phyloP scores from a whole-genome alignment of 441 rosid species.

The Hura crepitans region DNA sequence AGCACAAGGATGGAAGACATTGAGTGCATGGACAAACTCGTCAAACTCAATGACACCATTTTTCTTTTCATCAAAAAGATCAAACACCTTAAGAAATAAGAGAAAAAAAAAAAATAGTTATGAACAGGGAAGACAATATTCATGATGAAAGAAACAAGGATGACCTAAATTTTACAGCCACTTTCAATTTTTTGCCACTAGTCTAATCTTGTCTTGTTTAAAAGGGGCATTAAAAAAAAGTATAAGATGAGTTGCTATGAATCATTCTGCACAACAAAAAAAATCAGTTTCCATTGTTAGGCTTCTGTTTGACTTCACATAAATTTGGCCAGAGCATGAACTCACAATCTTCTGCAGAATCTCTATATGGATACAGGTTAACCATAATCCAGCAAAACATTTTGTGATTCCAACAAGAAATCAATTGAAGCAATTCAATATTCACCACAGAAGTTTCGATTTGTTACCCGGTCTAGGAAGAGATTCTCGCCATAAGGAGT shows the following conservation, averaged over 20 bases:
- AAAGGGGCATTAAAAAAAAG: not conserved
- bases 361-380: not conserved
- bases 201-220: not conserved
- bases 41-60: slow-evolving; percentile 87
- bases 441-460: not conserved
- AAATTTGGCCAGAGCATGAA: not conserved
- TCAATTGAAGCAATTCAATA: slow-evolving; percentile 9
- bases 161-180: not conserved
- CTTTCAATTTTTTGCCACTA: not conserved
- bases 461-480: slow-evolving; percentile 67
- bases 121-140: not conserved
- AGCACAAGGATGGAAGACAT: slow-evolving; percentile 72
- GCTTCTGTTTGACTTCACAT: not conserved
- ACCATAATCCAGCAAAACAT: not conserved
- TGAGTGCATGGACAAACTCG: slow-evolving; percentile 70
- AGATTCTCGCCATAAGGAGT: slow-evolving; percentile 58
- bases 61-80: slow-evolving; percentile 74
- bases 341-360: not conserved
- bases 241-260: not conserved
- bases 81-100: slow-evolving; percentile 49
- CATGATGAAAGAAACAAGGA: not conserved
- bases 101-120: not conserved
- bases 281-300: not conserved
- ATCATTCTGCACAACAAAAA: not conserved
- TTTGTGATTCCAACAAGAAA: not conserved